These are phyloP conservation scores for Backusella psychrophila DNA, from an alignment of 192 early-diverging fungal genomes.

Conservation along the genomic window DNA sequence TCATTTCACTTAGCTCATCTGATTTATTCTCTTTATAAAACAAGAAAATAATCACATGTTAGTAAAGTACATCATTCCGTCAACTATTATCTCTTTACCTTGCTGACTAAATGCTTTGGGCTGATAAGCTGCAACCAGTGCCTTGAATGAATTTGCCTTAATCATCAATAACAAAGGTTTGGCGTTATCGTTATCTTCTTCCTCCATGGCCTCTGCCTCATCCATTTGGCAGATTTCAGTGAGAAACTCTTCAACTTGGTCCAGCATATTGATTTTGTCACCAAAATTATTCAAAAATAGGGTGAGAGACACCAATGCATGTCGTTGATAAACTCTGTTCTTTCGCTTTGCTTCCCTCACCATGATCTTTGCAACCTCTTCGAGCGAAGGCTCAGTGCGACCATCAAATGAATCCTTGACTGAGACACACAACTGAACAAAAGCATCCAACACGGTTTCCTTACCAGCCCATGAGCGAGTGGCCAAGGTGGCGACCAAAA, in stretches of 20 bases:
- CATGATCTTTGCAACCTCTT: slow-evolving; percentile 51
- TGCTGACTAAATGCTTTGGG: slow-evolving; percentile 40
- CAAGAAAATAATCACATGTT: not conserved
- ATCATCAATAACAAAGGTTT: slow-evolving; percentile 65
- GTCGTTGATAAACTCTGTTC: slow-evolving; percentile 66
- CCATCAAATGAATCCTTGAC: slow-evolving; percentile 50
- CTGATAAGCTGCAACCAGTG: slow-evolving; percentile 59
- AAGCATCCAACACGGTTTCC: slow-evolving; percentile 66
- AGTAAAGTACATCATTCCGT: not conserved
- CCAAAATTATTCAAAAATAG: slow-evolving; percentile 55
- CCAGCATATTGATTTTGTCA: slow-evolving; percentile 52
- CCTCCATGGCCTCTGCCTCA: slow-evolving; percentile 46
- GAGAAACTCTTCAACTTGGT: slow-evolving; percentile 58
- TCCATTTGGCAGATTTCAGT: slow-evolving; percentile 40
- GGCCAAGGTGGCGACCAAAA: slow-evolving; percentile 59
- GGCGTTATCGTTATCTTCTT: slow-evolving; percentile 56
- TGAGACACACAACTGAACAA: slow-evolving; percentile 52
- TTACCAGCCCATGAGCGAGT: slow-evolving; percentile 85
- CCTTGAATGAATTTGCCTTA: slow-evolving; percentile 65
- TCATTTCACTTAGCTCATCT: slow-evolving; percentile 35
- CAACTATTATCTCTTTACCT: slow-evolving; percentile 41
- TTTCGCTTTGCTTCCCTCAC: slow-evolving; percentile 75
- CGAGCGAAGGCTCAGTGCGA: slow-evolving; percentile 26
- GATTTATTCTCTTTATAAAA: slow-evolving; percentile 13
- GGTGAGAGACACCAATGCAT: slow-evolving; percentile 63